Evolutionary conservation across 2,329 filamentous ascomycete species (phyloP).

Genomic region (Cladophialophora psammophila): DNA sequence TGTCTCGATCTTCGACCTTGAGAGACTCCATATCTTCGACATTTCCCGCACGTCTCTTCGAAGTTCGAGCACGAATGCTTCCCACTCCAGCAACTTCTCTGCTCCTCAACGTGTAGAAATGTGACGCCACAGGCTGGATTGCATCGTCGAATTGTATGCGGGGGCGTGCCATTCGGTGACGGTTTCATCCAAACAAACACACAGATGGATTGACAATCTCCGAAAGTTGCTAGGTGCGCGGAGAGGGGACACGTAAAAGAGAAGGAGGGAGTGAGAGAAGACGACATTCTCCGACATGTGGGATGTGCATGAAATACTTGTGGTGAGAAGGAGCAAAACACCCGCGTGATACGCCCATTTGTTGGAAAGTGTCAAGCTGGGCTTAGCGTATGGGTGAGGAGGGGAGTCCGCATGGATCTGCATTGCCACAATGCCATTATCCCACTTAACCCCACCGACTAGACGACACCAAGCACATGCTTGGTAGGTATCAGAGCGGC

Average conservation of each 20-base stretch:
- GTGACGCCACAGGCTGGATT: conserved; percentile 21
- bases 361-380: background rate
- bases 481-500: background rate
- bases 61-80: conserved; percentile 14
- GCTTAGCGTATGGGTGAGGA: background rate
- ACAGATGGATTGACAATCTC: background rate
- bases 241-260: background rate
- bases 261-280: background rate
- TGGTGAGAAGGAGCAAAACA: background rate
- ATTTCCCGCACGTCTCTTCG: background rate
- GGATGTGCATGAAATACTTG: background rate
- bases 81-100: conserved; percentile 22
- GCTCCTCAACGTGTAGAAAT: conserved; percentile 21
- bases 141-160: conserved; percentile 17
- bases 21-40: background rate
- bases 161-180: conserved; percentile 14
- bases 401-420: background rate
- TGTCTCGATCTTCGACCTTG: conserved; percentile 31
- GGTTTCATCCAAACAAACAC: background rate
- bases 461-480: background rate
- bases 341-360: background rate
- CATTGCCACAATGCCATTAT: background rate
- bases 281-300: background rate
- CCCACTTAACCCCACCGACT: conserved; percentile 2
- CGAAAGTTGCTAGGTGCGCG: background rate